phyloP scores from a whole-genome alignment of 2,329 filamentous ascomycete genomes.

The Teratosphaeria viscida region DNA sequence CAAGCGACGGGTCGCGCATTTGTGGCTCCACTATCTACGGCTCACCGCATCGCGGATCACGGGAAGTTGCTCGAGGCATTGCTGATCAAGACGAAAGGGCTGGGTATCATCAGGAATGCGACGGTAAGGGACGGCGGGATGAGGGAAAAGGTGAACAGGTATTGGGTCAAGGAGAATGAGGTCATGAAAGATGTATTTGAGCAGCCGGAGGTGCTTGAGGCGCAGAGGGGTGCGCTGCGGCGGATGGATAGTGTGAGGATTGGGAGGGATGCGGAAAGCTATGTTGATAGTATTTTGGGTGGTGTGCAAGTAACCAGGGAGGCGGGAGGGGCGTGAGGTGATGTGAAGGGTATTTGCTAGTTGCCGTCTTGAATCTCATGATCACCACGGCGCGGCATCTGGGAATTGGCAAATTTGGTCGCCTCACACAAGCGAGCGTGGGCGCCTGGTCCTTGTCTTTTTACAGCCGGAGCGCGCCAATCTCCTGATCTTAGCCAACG shows the following conservation, averaged over 20 bases:
- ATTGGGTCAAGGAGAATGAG: slow-evolving; percentile 71
- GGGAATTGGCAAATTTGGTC: not conserved
- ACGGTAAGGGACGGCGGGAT: slow-evolving; percentile 62
- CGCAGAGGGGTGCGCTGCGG: slow-evolving; percentile 56
- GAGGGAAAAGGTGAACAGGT: slow-evolving; percentile 54
- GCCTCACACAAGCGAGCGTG: not conserved
- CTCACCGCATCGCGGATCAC: slow-evolving; percentile 55
- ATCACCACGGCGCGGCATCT: not conserved
- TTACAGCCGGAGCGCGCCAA: too few species aligned
- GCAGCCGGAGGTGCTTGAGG: slow-evolving; percentile 62
- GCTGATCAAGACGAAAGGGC: slow-evolving; percentile 58
- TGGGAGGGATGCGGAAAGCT: slow-evolving; percentile 53
- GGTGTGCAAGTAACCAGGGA: not conserved
- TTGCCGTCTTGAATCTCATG: not conserved
- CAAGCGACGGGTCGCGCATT: slow-evolving; percentile 73
- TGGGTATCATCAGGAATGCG: slow-evolving; percentile 71
- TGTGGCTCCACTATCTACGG: slow-evolving; percentile 47
- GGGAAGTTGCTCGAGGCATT: slow-evolving; percentile 48
- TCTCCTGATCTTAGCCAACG: not conserved
- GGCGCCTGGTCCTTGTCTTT: not conserved
- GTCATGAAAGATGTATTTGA: slow-evolving; percentile 68
- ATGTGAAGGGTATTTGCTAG: not conserved
- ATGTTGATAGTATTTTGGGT: slow-evolving; percentile 29
- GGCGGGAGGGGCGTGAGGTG: not conserved
- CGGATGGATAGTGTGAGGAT: slow-evolving; percentile 54